These are phyloP conservation scores for Cystoderma amianthinum DNA, from an alignment of 768 basidiomycete species.

Conservation along the genomic window DNA sequence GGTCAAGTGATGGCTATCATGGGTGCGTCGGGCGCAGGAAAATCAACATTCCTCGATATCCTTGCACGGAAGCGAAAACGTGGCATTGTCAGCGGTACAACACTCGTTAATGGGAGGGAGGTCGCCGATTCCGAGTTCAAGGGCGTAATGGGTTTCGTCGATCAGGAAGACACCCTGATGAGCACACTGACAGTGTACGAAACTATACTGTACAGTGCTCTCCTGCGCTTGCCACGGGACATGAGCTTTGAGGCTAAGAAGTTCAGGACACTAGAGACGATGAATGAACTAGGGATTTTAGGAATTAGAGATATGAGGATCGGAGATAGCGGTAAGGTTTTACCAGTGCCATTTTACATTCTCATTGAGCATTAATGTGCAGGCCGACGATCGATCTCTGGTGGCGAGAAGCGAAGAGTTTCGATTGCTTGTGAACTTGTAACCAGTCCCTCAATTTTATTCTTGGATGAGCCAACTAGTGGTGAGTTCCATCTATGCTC, in stretches of 20 bases:
- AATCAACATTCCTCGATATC: slow-evolving; percentile 94
- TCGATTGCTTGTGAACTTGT: slow-evolving; percentile 98
- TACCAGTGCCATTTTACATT: not conserved
- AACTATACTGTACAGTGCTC: slow-evolving; percentile 89
- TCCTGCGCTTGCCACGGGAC: slow-evolving; percentile 84
- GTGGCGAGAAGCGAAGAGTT: slow-evolving; percentile 95
- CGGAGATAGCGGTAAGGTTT: slow-evolving; percentile 70
- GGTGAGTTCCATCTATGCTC: slow-evolving; percentile 40
- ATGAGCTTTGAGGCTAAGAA: slow-evolving; percentile 97
- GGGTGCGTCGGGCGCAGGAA: slow-evolving; percentile 95
- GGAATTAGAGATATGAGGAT: slow-evolving; percentile 87
- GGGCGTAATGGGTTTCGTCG: slow-evolving; percentile 89
- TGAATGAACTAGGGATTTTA: slow-evolving; percentile 93
- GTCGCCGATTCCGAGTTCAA: slow-evolving; percentile 73
- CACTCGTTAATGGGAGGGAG: slow-evolving; percentile 80
- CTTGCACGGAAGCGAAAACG: slow-evolving; percentile 87
- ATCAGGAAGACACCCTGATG: slow-evolving; percentile 98
- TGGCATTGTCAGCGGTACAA: slow-evolving; percentile 66
- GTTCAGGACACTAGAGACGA: slow-evolving; percentile 88
- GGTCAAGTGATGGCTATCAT: slow-evolving; percentile 94
- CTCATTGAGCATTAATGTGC: not conserved
- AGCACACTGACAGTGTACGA: slow-evolving; percentile 97
- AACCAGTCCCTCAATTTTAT: slow-evolving; percentile 91
- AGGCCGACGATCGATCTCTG: slow-evolving; percentile 89
- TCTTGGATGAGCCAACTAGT: slow-evolving; percentile 96